A percentile compares a stretch with the other conserved stretches of the same genome.
These are phyloP conservation scores for Endogone sp. DNA, from an alignment of 192 early-diverging fungal genomes.

Conservation along the genomic window DNA sequence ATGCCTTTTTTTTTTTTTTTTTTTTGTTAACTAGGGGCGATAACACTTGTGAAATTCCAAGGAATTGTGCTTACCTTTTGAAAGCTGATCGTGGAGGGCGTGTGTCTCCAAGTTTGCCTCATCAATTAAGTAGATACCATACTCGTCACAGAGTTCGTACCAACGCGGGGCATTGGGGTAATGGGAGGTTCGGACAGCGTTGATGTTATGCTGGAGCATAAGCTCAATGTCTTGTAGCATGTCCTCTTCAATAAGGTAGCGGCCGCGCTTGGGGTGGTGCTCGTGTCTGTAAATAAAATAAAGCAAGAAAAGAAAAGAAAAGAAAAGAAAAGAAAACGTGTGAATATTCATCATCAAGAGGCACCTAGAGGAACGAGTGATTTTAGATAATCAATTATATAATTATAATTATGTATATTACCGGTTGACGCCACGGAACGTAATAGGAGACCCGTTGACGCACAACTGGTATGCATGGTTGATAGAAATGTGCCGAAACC, in stretches of 20 bases:
- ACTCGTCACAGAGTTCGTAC: slow-evolving; percentile 16
- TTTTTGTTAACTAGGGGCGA: too few relatives aligned
- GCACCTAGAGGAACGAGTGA: too few relatives aligned
- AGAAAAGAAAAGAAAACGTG: not conserved
- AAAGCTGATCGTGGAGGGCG: slow-evolving; percentile 1
- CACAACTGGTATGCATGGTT: slow-evolving; percentile 5
- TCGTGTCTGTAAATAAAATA: not conserved
- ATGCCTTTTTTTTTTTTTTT: too few relatives aligned
- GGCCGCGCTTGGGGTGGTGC: slow-evolving; percentile 6
- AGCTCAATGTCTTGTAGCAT: slow-evolving; percentile 14
- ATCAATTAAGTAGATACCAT: slow-evolving; percentile 14
- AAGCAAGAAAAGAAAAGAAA: not conserved
- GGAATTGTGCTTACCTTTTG: slow-evolving; percentile 5
- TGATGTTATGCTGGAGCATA: slow-evolving; percentile 8
- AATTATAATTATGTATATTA: not conserved
- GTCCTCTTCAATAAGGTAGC: slow-evolving; percentile 9
- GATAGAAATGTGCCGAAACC: slow-evolving; percentile 8
- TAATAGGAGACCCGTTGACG: not conserved
- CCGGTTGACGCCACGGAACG: slow-evolving; percentile 12
- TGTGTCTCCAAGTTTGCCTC: slow-evolving; percentile 9
- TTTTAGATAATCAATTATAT: too few relatives aligned
- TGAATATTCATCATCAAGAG: too few relatives aligned
- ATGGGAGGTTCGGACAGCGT: slow-evolving; percentile 10
- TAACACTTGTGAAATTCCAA: too few relatives aligned
- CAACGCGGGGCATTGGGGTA: slow-evolving; percentile 12